Base-by-base conservation (phyloP, 2,329 filamentous ascomycete species). In the Myriosclerotinia duriaeana region DNA sequence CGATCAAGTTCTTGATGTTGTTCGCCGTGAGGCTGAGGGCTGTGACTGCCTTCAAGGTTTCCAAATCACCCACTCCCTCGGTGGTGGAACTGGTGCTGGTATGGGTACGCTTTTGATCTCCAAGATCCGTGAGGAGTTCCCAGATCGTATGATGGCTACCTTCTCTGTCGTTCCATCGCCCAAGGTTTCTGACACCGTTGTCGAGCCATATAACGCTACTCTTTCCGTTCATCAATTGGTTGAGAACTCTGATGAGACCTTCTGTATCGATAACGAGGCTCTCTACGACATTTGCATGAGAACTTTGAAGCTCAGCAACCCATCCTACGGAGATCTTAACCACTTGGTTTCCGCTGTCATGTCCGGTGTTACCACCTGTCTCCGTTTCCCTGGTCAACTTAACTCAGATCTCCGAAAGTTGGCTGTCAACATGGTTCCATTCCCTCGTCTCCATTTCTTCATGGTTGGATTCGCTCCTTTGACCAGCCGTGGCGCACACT, bases 401-500 rank as follows among this genome's bases (percentile, higher is more conserved):
- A 99, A 99, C 91, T 99, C 95, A 79, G 95, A 99, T 81, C 91
- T 99, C 75, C 93, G 95, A 85, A 99, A 99, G 87, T 85, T 99
- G 78, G 95, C 95, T 75, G 95, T 99, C 83, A 99, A 99, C 92
- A 99, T 99, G 87, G 95, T 99, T 83, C 95, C 95, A 71, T 99
- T 99, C 91, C 95, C 95, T 75, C 95, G 95, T 93, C 92, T 99
- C 72, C 95, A 99, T 84, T 99, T 99, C 90, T 99, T 99, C 89
- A 99, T 99, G 95, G 95, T 99, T 80, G 95, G 95, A 81, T 99
- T 99, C 80, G 94, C 95, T 82, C 95, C 95, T 79, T 88, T 99
- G 78, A 99, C 95, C 80, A 96, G 92, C 83, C 89, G 90, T 81
- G 89, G 89, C 76, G 90, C 94, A 74, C 82, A 96, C 87, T 92